Base-by-base conservation (phyloP, 192 early-diverging fungal genomes). In the Entomortierella parvispora region DNA sequence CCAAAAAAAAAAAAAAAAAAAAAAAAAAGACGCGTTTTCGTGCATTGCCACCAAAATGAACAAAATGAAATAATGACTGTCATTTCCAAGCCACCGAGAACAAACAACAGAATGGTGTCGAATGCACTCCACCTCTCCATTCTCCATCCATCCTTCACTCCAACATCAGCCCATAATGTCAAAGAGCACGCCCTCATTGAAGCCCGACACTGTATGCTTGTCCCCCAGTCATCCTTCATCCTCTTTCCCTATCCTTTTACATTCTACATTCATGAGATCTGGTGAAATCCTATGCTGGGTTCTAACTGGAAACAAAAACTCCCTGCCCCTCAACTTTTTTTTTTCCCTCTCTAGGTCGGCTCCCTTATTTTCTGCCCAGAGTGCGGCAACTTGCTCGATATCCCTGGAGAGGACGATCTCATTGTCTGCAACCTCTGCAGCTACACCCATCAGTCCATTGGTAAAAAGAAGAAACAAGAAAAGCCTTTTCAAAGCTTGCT, bases 381-480 rank as follows among this genome's bases (percentile, higher is more conserved):
- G 46, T 98, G 97, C 80, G 93, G 94, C 40, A 93, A 92, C 60
- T 83, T 98, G 47, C 87, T 98, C 11, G 97, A 98, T 84, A 90
- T 90, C 59, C 92, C 93, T 10, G 90, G 89, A 14, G 84, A 87
- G 66, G 90, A 93, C 64, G 90, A 93, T 58, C 71, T 88, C 57
- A 91, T 98, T 51, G 83, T 90, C 14, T 98, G 97, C 82, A 83
- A 88, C 44, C 85, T 89, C 23, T 98, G 97, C 77, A 90, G 89
- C 52, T 87, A 88, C 56, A 82, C 87, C 18, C 84, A 93, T 56
- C 82, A 82, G 44, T 77, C 82, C 52, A 80, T 85, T 51, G 86
- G 92, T 94, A 82, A 23, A 43, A 14, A 2, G 14, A 7, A 23
- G 17, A 40, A 9, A n/a, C n/a, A n/a, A n/a, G n/a, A n/a, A n/a